Base-by-base conservation (phyloP, 169 alveolate genomes). In the Perkinsus olseni region DNA sequence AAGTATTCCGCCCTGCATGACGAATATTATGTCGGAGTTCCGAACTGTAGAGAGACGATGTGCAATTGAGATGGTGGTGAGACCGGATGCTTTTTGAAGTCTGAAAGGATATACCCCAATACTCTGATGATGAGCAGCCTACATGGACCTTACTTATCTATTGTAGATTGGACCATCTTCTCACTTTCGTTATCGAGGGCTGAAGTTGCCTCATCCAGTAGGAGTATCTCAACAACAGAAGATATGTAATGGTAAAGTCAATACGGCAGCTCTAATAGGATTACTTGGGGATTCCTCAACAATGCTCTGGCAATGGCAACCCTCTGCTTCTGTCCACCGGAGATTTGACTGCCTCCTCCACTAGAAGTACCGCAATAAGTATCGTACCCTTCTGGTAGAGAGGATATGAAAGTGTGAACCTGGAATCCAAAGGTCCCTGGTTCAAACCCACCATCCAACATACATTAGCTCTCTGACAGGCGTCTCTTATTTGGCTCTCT, bases 311-410 rank as follows among this genome's bases (percentile, higher is more conserved):
- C 99, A 34, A 98, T 92, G 91, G 97, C 93, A 6, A 97, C 92
- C 95, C 99, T 96, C 28, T 98, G 98, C 94, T 96, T 96, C 92
- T 98, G 97, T 8, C 99, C 98, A n/a, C 99, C 99, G 50, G 98
- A 96, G 40, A 98, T 62, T 62, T 62, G 82, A 8, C 82, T 24
- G 17, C 34, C 34, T 21, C 82, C 82, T 21, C 82, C 82, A 62
- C 34, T 62, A 21, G 82, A 62, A 6, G 82, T 21, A 62, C 82
- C 82, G 17, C 82, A 62, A 62, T 62, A 62, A 62, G 82, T 62
- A 62, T 62, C 82, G 17, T 62, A 62, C 1, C 82, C 82, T 6
- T 62, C 17, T 62, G 82, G 82, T 62, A 62, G 82, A 62, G 82
- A 62, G 28, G 82, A 62, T 62, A 62, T 62, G 34, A 62, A 62